A percentile compares a stretch with the other conserved stretches of the same genome.
Evolutionary conservation across 2,329 filamentous ascomycete species (phyloP).

Genomic region (Aspergillus calidoustus): DNA sequence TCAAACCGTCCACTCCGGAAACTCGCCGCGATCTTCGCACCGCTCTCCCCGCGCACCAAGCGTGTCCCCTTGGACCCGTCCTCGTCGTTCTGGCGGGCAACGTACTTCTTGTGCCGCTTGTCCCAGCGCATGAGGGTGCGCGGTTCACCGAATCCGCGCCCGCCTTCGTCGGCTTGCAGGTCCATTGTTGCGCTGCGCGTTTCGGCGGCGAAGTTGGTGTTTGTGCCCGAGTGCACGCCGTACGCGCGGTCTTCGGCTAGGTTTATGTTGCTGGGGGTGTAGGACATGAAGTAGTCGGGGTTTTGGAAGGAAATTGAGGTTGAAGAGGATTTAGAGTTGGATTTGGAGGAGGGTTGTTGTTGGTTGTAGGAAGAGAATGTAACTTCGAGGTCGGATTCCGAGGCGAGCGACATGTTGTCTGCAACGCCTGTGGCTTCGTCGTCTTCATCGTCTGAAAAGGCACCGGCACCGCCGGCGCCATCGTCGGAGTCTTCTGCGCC

Average conservation of each 20-base stretch:
- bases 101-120: slow-evolving; percentile 95
- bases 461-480: slow-evolving; percentile 44
- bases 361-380: slow-evolving; percentile 67
- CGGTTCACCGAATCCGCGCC: slow-evolving; percentile 76
- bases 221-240: slow-evolving; percentile 82
- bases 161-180: slow-evolving; percentile 83
- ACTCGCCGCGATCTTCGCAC: slow-evolving; percentile 91
- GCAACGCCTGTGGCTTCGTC: slow-evolving; percentile 46
- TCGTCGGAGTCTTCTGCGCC: slow-evolving; percentile 25
- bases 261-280: slow-evolving; percentile 80
- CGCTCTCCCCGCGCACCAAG: slow-evolving; percentile 85
- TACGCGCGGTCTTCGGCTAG: slow-evolving; percentile 89
- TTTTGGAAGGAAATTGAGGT: slow-evolving; percentile 69
- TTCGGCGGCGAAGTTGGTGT: slow-evolving; percentile 80
- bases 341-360: slow-evolving; percentile 37
- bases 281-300: slow-evolving; percentile 93
- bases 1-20: slow-evolving; percentile 96
- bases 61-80: slow-evolving; percentile 80
- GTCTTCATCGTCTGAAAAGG: slow-evolving; percentile 42
- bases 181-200: slow-evolving; percentile 92
- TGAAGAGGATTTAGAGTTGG: slow-evolving; percentile 1
- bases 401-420: slow-evolving; percentile 62
- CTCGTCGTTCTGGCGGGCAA: slow-evolving; percentile 87
- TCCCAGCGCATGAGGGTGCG: slow-evolving; percentile 89
- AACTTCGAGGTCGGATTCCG: slow-evolving; percentile 67